Conservation (phyloP, 352 stramenopile genomes). For the Phytophthora macrochlamydospora region DNA sequence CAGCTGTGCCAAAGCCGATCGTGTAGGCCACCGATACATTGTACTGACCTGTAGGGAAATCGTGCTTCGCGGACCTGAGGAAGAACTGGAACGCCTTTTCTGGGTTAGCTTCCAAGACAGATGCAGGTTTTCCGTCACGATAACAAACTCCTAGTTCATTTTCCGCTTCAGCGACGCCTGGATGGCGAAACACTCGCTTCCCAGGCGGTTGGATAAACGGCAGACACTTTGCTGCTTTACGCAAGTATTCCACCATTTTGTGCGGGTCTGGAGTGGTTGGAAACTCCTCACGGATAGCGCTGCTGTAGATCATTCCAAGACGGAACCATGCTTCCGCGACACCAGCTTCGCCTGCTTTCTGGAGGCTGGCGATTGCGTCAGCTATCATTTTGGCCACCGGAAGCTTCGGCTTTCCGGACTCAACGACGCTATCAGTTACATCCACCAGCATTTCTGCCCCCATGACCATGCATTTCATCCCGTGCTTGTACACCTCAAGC, state of each 20-base stretch:
- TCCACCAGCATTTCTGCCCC: constrained; percentile 27
- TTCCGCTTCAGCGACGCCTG: constrained; percentile 43
- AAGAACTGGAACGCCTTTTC: constrained; percentile 39
- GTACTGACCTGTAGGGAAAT: constrained; percentile 41
- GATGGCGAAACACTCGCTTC: constrained; percentile 30
- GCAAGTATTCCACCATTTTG: constrained; percentile 41
- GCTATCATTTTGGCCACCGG: constrained; percentile 19
- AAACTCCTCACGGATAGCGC: constrained; percentile 21
- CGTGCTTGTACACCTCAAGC: constrained; percentile 29
- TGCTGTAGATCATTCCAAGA: constrained; percentile 42
- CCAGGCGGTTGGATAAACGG: constrained; percentile 41
- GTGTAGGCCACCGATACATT: constrained; percentile 39
- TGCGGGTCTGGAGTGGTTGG: constrained; percentile 25
- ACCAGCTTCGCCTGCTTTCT: constrained; percentile 35
- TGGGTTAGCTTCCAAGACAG: constrained; percentile 19
- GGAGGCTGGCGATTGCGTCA: constrained; percentile 27
- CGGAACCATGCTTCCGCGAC: constrained; percentile 47
- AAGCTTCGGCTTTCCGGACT: constrained; percentile 16
- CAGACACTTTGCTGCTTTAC: constrained; percentile 33
- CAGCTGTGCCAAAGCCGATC: constrained; percentile 28
- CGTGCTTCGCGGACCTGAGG: constrained; percentile 39
- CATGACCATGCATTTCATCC: constrained; percentile 24
- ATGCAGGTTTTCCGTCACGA: constrained; percentile 31
- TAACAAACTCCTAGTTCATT: constrained; percentile 44
- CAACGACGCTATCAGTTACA: constrained; percentile 30